Evolutionary conservation across 805 yeast species (phyloP).

Genomic region (Zygosaccharomyces pseudorouxii): DNA sequence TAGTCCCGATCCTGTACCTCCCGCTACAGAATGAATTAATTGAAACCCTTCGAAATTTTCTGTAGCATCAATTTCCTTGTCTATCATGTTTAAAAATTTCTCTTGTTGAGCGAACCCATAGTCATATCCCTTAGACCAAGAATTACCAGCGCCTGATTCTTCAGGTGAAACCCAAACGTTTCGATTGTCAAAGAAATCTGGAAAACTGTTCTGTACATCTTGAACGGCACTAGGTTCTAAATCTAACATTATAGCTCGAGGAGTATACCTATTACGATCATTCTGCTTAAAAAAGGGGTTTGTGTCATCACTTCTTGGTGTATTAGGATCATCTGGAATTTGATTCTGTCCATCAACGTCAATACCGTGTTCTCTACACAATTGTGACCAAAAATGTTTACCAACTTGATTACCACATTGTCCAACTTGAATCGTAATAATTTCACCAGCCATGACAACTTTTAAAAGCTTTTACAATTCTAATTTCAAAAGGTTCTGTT

Average conservation of each 20-base stretch:
- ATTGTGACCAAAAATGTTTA: slow-evolving; percentile 84
- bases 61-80: slow-evolving; percentile 83
- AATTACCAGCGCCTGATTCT: slow-evolving; percentile 93
- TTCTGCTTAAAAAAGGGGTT: slow-evolving; percentile 77
- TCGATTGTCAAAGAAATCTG: slow-evolving; percentile 74
- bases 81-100: slow-evolving; percentile 74
- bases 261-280: slow-evolving; percentile 75
- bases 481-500: neutral
- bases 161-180: slow-evolving; percentile 72
- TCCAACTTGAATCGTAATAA: slow-evolving; percentile 62
- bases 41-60: slow-evolving; percentile 90
- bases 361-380: slow-evolving; percentile 84
- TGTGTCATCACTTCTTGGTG: slow-evolving; percentile 60
- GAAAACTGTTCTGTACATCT: slow-evolving; percentile 49
- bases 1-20: slow-evolving; percentile 97
- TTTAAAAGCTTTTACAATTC: neutral
- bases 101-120: slow-evolving; percentile 68
- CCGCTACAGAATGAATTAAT: slow-evolving; percentile 90
- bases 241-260: slow-evolving; percentile 81
- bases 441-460: slow-evolving; percentile 50
- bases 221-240: slow-evolving; percentile 85
- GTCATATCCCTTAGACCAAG: slow-evolving; percentile 88
- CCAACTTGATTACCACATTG: slow-evolving; percentile 98
- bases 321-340: slow-evolving; percentile 9
- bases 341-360: slow-evolving; percentile 35